Conservation (phyloP, 2,329 filamentous ascomycete species). For the Cercospora zeina region DNA sequence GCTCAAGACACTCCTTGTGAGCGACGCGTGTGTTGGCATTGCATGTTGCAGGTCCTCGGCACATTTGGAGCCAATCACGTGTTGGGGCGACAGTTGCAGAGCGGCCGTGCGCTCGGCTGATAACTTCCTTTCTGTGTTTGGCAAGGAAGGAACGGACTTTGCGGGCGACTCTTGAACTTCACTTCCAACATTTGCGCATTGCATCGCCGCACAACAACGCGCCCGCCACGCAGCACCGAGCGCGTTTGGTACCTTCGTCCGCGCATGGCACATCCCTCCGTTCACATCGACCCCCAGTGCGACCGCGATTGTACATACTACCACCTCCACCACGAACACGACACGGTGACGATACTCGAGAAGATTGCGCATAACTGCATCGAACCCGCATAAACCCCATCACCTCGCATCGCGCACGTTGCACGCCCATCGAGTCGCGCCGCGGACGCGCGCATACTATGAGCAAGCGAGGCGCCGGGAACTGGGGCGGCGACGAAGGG, state of each 20-base stretch:
- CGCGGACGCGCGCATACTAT: conserved; percentile 28
- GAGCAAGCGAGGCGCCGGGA: conserved; percentile 37
- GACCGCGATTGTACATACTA: conserved; percentile 26
- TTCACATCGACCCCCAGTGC: conserved; percentile 20
- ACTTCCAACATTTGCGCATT: conserved; percentile 1
- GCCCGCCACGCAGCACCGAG: background rate
- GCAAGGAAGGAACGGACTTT: conserved; percentile 3
- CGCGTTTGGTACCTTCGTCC: background rate
- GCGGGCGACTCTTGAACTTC: conserved; percentile 12
- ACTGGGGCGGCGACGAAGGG: conserved; percentile 34
- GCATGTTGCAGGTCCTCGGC: background rate
- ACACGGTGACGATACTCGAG: conserved; percentile 22
- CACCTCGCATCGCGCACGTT: conserved; percentile 11
- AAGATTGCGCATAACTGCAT: conserved; percentile 15
- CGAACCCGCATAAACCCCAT: conserved; percentile 13
- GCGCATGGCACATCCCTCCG: conserved; percentile 25
- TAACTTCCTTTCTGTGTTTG: conserved; percentile 10
- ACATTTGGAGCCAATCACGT: conserved; percentile 6
- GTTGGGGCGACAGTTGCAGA: background rate
- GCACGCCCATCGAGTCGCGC: conserved; percentile 13
- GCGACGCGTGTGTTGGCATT: conserved; percentile 5
- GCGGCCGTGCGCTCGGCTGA: background rate
- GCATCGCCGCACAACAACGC: conserved; percentile 5
- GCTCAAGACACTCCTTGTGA: background rate
- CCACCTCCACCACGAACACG: conserved; percentile 3